Conservation (phyloP, 371 early-diverging fungal species). For the Mucor saturninus region DNA sequence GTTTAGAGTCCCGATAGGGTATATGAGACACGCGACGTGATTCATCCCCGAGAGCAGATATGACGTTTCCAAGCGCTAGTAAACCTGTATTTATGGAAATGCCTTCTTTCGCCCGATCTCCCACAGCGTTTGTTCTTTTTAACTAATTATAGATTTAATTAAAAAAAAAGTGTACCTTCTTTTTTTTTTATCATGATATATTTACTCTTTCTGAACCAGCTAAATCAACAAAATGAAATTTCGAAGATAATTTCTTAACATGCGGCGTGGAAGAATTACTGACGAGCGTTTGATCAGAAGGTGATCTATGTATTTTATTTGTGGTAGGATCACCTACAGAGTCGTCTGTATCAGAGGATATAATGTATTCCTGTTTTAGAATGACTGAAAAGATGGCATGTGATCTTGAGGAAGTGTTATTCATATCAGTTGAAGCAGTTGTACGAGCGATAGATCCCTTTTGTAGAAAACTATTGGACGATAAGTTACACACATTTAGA, state of each 20-base stretch:
- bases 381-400: conserved; percentile 97
- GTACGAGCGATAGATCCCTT: conserved; percentile 85
- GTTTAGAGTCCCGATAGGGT: conserved; percentile 97
- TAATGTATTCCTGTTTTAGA: conserved; percentile 55
- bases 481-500: not conserved
- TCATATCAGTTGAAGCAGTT: conserved; percentile 97
- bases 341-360: not conserved
- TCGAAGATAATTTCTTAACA: conserved; percentile 35
- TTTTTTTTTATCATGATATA: not conserved
- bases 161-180: not conserved
- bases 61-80: conserved; percentile 96
- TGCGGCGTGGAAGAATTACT: conserved; percentile 6
- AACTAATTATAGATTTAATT: conserved; percentile 49
- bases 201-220: conserved; percentile 65
- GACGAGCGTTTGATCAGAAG: conserved; percentile 5
- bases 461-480: conserved; percentile 46
- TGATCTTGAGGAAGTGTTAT: conserved; percentile 91
- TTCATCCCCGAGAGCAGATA: conserved; percentile 91
- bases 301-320: conserved; percentile 57
- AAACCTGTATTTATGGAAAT: conserved; percentile 98
- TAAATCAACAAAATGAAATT: conserved; percentile 15
- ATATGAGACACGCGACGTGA: conserved; percentile 62
- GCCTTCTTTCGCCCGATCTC: conserved; percentile 94
- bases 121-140: conserved; percentile 90
- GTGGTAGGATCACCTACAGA: not conserved